Evolutionary conservation across 148 eudicot species (phyloP).

Genomic region (Pharnaceum exiguum): DNA sequence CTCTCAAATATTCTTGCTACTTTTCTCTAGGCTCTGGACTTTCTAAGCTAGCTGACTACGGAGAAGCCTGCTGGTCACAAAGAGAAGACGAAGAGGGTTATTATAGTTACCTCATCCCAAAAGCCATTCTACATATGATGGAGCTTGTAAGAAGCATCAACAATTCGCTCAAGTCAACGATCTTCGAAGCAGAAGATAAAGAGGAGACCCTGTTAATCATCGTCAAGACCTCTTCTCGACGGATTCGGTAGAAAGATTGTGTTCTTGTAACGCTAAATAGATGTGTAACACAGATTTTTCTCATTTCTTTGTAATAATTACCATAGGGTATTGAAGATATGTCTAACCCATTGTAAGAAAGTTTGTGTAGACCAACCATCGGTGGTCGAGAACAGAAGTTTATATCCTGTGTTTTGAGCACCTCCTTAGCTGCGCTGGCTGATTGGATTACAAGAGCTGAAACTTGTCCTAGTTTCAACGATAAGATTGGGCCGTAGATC

Average conservation of each 20-base stretch:
- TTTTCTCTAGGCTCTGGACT: no score
- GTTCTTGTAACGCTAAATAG: conserved; percentile 18
- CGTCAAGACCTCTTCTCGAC: conserved; percentile 17
- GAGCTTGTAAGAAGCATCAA: neutral
- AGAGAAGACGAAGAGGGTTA: no score
- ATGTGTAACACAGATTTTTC: conserved; percentile 15
- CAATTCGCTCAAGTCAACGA: conserved; percentile 15
- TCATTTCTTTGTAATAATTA: conserved; percentile 15
- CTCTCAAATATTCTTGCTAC: no score
- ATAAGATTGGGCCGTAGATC: conserved; percentile 18
- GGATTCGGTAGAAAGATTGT: conserved; percentile 3
- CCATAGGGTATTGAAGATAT: conserved; percentile 1
- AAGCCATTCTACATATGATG: conserved; percentile 19
- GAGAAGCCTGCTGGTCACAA: no score
- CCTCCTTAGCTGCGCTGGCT: conserved; percentile 9
- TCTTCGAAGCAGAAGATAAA: neutral
- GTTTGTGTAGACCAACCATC: neutral
- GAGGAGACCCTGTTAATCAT: conserved; percentile 5
- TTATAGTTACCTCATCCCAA: conserved; percentile 23
- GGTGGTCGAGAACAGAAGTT: conserved; percentile 15
- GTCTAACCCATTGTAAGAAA: conserved; percentile 14
- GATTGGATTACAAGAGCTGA: conserved; percentile 12
- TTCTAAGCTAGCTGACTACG: no score
- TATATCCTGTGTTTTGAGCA: conserved; percentile 12
- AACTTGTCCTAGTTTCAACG: conserved; percentile 7